Evolutionary conservation across 176 grass and related monocot species (phyloP).

Genomic region (Oryza meridionalis): DNA sequence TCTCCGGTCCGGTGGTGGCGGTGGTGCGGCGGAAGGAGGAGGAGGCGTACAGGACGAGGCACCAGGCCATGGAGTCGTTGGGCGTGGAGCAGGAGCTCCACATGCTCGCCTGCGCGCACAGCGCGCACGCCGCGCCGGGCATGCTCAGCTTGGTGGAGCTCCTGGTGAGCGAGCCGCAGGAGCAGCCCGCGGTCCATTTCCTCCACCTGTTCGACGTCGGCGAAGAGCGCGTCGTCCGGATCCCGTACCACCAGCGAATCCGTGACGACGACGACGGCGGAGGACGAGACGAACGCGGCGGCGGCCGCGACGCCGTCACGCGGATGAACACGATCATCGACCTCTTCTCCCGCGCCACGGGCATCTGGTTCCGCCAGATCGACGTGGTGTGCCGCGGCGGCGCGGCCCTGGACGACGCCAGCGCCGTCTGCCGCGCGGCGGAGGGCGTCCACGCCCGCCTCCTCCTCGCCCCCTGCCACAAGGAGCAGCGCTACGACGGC

Average conservation of each 20-base stretch:
- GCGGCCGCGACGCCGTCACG: not conserved
- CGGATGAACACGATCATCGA: slow-evolving; percentile 47
- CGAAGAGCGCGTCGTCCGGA: not conserved
- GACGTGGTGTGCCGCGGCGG: slow-evolving; percentile 22
- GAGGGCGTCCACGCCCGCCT: slow-evolving; percentile 14
- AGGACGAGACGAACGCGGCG: not conserved
- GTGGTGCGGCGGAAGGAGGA: slow-evolving; percentile 35
- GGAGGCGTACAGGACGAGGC: slow-evolving; percentile 36
- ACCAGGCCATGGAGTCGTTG: slow-evolving; percentile 45
- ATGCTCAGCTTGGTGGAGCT: slow-evolving; percentile 49
- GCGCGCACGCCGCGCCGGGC: slow-evolving; percentile 39
- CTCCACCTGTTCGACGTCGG: slow-evolving; percentile 43
- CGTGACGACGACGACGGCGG: not conserved
- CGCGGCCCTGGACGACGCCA: slow-evolving; percentile 25
- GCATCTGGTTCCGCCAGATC: slow-evolving; percentile 39
- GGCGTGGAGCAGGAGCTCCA: slow-evolving; percentile 35
- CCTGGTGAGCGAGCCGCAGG: slow-evolving; percentile 21
- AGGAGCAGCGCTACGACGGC: slow-evolving; percentile 59
- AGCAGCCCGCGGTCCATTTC: slow-evolving; percentile 41
- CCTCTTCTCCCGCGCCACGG: slow-evolving; percentile 38
- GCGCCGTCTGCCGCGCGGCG: slow-evolving; percentile 23
- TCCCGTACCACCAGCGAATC: slow-evolving; percentile 24
- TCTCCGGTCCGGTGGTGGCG: slow-evolving; percentile 42
- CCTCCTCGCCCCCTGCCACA: slow-evolving; percentile 35
- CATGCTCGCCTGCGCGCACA: slow-evolving; percentile 41